Conservation (phyloP, 257 asterid species). For the Ajuga chamaepitys region DNA sequence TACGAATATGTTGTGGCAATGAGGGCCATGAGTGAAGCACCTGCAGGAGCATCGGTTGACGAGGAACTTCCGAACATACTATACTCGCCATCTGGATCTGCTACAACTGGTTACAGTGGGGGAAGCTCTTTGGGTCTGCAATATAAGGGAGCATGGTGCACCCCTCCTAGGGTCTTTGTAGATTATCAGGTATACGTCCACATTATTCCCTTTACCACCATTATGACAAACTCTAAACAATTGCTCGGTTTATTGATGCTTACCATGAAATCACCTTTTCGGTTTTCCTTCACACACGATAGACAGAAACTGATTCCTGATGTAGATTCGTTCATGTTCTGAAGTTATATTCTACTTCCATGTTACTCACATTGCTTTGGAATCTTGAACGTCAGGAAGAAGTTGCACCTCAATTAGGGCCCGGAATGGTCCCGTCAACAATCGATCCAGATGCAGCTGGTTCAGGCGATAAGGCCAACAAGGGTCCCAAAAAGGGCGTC, state of each 20-base stretch:
- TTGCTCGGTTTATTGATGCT: too few relatives aligned
- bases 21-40: slow-evolving; percentile 97
- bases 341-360: too few relatives aligned
- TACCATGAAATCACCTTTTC: neutral
- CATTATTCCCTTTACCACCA: neutral
- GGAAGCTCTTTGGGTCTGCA: slow-evolving; percentile 98
- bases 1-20: slow-evolving; percentile 96
- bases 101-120: slow-evolving; percentile 93
- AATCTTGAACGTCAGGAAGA: slow-evolving; percentile 63
- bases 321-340: too few relatives aligned
- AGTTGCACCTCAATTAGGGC: slow-evolving; percentile 98
- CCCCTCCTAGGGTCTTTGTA: slow-evolving; percentile 97
- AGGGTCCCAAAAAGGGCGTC: slow-evolving; percentile 60
- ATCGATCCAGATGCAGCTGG: slow-evolving; percentile 87
- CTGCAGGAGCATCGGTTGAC: slow-evolving; percentile 68
- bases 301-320: too few relatives aligned
- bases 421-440: slow-evolving; percentile 92
- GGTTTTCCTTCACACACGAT: too few relatives aligned
- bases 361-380: slow-evolving; percentile 2
- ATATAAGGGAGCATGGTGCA: slow-evolving; percentile 99
- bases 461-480: slow-evolving; percentile 44
- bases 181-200: slow-evolving; percentile 73
- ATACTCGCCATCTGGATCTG: slow-evolving; percentile 89
- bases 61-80: slow-evolving; percentile 70
- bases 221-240: neutral